Percentiles rank a stretch among this genome's conserved stretches.
phyloP scores from a whole-genome alignment of 1,139 yeast genomes.

The Citeromyces hawaiiensis region DNA sequence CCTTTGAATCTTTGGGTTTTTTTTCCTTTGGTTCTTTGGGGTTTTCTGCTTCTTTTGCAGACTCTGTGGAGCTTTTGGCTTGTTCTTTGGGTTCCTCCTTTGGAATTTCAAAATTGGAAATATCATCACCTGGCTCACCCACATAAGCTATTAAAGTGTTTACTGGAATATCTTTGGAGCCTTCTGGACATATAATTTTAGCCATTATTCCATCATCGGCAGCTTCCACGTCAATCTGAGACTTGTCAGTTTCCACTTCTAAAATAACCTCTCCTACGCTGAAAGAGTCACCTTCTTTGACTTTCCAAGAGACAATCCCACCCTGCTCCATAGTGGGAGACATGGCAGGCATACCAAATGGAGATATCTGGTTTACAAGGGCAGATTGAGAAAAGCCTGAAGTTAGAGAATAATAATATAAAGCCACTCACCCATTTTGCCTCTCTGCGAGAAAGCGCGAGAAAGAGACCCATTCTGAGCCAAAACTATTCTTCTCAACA shows the following conservation, averaged over 20 bases:
- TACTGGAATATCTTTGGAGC: conserved; percentile 70
- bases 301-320: conserved; percentile 90
- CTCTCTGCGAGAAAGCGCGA: too few relatives aligned
- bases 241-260: conserved; percentile 90
- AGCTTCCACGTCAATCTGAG: conserved; percentile 88
- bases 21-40: too few relatives aligned
- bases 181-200: conserved; percentile 59
- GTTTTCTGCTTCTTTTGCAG: conserved; percentile 7
- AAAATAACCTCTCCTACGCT: conserved; percentile 75
- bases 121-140: conserved; percentile 83
- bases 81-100: conserved; percentile 17
- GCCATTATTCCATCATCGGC: conserved; percentile 85
- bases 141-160: conserved; percentile 79
- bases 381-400: background rate
- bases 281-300: conserved; percentile 68
- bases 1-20: too few relatives aligned
- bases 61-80: conserved; percentile 11
- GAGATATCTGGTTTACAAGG: conserved; percentile 6
- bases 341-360: conserved; percentile 95
- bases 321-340: conserved; percentile 98
- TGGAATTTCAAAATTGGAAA: conserved; percentile 52
- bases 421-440: too few relatives aligned
- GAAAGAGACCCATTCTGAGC: too few relatives aligned
- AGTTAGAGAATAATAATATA: too few relatives aligned
- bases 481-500: background rate